A percentile compares a stretch with the other conserved stretches of the same genome.
Evolutionary conservation across 2,329 filamentous ascomycete species (phyloP).

Genomic region (Diaporthe helianthi): DNA sequence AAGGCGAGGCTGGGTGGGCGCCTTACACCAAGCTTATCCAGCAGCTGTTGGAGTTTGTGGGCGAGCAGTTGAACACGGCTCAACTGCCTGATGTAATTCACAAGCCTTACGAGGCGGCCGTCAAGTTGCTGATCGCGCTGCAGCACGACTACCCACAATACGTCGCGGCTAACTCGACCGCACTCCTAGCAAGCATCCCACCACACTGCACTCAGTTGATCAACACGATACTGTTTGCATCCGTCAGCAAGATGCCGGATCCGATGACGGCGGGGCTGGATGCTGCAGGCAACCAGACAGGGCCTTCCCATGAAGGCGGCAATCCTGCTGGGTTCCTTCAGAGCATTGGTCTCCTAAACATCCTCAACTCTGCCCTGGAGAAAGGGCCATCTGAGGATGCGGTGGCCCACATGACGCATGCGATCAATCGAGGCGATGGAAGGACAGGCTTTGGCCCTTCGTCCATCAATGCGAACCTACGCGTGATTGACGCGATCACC

Average conservation of each 20-base stretch:
- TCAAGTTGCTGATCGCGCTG: constrained; percentile 83
- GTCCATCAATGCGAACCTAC: constrained; percentile 71
- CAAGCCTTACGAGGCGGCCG: constrained; percentile 82
- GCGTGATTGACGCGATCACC: constrained; percentile 82
- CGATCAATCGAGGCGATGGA: constrained; percentile 66
- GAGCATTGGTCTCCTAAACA: constrained; percentile 61
- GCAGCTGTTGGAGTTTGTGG: constrained; percentile 75
- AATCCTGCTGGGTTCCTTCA: constrained; percentile 65
- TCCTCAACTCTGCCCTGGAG: constrained; percentile 66
- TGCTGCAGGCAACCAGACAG: constrained; percentile 73
- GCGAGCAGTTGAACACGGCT: constrained; percentile 78
- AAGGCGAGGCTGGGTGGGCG: constrained; percentile 76
- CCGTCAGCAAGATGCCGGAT: constrained; percentile 74
- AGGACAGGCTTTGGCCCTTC: constrained; percentile 71
- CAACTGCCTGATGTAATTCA: constrained; percentile 74
- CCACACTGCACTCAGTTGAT: constrained; percentile 85
- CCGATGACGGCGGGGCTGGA: constrained; percentile 77
- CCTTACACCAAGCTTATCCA: constrained; percentile 77
- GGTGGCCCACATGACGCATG: constrained; percentile 77
- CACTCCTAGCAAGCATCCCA: constrained; percentile 81
- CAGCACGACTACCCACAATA: constrained; percentile 97
- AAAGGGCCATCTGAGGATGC: constrained; percentile 73
- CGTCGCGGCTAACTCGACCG: constrained; percentile 83
- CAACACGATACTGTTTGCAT: constrained; percentile 84
- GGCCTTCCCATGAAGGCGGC: constrained; percentile 71